These are phyloP conservation scores for Sarocladium kiliense DNA, from an alignment of 2,329 filamentous ascomycete genomes.

Conservation along the genomic window DNA sequence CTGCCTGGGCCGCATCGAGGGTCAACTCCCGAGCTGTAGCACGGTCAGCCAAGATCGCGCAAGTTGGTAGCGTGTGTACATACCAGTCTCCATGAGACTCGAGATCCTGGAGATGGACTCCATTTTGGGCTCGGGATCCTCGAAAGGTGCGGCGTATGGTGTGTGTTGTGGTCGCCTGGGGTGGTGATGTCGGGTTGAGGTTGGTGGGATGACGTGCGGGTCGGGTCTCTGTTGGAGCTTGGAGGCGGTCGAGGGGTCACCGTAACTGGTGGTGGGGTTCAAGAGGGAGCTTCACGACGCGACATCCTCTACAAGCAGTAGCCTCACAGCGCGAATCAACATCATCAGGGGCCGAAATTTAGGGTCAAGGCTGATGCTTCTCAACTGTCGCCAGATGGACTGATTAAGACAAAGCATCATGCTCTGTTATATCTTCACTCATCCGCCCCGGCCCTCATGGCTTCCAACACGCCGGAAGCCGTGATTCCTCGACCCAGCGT, in stretches of 20 bases:
- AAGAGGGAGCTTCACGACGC: no score
- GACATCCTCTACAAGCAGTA: no score
- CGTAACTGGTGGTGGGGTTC: background rate
- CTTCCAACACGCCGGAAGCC: background rate
- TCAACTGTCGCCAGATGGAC: no score
- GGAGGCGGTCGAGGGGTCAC: conserved; percentile 12
- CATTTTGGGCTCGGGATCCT: conserved; percentile 49
- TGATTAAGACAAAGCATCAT: no score
- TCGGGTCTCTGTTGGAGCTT: background rate
- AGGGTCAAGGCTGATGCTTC: no score
- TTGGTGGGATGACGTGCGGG: conserved; percentile 12
- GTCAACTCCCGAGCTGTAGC: conserved; percentile 88
- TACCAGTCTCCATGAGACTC: conserved; percentile 90
- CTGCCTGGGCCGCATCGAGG: conserved; percentile 90
- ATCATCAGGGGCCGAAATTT: no score
- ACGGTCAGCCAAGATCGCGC: background rate
- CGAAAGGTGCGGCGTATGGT: background rate
- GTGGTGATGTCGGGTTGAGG: background rate
- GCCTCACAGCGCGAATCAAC: no score
- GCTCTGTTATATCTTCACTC: background rate
- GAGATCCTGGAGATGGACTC: conserved; percentile 95
- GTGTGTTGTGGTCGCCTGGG: conserved; percentile 10
- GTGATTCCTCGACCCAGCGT: conserved; percentile 32
- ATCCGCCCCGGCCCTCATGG: background rate
- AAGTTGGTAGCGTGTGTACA: conserved; percentile 19